phyloP scores from a whole-genome alignment of 352 stramenopile genomes.

The Pythium plurisporium region DNA sequence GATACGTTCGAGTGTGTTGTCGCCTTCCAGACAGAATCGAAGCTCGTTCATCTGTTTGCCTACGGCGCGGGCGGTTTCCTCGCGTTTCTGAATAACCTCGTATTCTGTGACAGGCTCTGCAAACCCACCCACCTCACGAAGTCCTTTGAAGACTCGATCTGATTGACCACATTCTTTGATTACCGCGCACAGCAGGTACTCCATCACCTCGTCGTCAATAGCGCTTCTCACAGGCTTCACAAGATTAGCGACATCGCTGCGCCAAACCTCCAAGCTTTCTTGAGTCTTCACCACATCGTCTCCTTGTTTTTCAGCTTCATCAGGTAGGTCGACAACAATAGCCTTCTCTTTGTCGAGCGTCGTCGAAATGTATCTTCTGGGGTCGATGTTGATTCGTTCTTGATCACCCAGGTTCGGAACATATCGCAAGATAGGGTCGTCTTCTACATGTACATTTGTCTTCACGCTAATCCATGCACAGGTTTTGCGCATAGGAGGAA shows the following conservation, averaged over 20 bases:
- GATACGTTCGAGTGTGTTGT: background rate
- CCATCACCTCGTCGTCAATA: slow-evolving; percentile 53
- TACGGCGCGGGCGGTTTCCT: slow-evolving; percentile 20
- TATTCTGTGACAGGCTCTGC: slow-evolving; percentile 42
- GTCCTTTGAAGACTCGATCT: slow-evolving; percentile 42
- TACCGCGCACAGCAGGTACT: slow-evolving; percentile 55
- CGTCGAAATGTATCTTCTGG: slow-evolving; percentile 51
- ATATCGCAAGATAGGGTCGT: slow-evolving; percentile 83
- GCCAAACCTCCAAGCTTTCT: slow-evolving; percentile 13
- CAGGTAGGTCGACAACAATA: slow-evolving; percentile 28
- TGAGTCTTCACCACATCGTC: slow-evolving; percentile 8
- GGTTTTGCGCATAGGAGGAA: slow-evolving; percentile 41
- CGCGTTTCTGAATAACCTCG: slow-evolving; percentile 35
- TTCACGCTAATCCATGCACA: slow-evolving; percentile 69
- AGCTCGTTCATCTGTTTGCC: slow-evolving; percentile 23
- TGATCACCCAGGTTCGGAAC: slow-evolving; percentile 88
- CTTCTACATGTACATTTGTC: slow-evolving; percentile 69
- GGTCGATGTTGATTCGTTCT: slow-evolving; percentile 46
- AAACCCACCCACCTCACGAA: slow-evolving; percentile 32
- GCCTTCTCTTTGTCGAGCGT: slow-evolving; percentile 53
- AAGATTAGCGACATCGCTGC: slow-evolving; percentile 18
- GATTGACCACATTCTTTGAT: slow-evolving; percentile 39
- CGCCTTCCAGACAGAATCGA: background rate
- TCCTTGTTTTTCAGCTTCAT: background rate
- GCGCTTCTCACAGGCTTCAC: slow-evolving; percentile 32